Conservation (phyloP, 805 yeast genomes). For the Candida chilensis region DNA sequence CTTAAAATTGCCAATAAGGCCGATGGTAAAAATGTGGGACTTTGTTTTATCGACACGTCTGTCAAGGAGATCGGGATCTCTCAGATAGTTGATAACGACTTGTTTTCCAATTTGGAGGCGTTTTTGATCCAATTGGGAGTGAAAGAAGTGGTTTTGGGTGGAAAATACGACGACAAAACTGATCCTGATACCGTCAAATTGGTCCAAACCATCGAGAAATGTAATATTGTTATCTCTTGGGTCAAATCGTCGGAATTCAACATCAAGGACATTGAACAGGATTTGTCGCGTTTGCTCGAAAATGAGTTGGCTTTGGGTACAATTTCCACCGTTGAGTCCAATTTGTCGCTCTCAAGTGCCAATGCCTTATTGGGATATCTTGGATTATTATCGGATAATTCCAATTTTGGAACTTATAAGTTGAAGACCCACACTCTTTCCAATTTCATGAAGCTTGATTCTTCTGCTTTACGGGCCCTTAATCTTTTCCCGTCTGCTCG, state of each 20-base stretch:
- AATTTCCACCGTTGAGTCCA: constrained; percentile 39
- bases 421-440: constrained; percentile 61
- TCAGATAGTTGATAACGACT: constrained; percentile 82
- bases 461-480: constrained; percentile 81
- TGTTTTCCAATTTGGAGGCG: constrained; percentile 80
- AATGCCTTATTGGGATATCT: constrained; percentile 66
- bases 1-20: constrained; percentile 27
- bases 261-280: constrained; percentile 67
- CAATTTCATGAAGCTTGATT: constrained; percentile 85
- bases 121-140: constrained; percentile 83
- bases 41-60: constrained; percentile 71
- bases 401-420: constrained; percentile 43
- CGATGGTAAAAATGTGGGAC: constrained; percentile 54
- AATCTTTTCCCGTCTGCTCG: constrained; percentile 65
- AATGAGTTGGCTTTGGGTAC: constrained; percentile 37
- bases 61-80: constrained; percentile 57
- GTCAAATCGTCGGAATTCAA: constrained; percentile 49
- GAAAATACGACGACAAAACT: constrained; percentile 20
- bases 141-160: constrained; percentile 61
- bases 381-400: constrained; percentile 47
- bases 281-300: constrained; percentile 58
- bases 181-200: constrained; percentile 59
- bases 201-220: constrained; percentile 64
- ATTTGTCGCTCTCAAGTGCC: constrained; percentile 50
- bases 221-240: constrained; percentile 64